phyloP scores from a whole-genome alignment of 2,329 filamentous ascomycete species.

The Trichoderma breve region DNA sequence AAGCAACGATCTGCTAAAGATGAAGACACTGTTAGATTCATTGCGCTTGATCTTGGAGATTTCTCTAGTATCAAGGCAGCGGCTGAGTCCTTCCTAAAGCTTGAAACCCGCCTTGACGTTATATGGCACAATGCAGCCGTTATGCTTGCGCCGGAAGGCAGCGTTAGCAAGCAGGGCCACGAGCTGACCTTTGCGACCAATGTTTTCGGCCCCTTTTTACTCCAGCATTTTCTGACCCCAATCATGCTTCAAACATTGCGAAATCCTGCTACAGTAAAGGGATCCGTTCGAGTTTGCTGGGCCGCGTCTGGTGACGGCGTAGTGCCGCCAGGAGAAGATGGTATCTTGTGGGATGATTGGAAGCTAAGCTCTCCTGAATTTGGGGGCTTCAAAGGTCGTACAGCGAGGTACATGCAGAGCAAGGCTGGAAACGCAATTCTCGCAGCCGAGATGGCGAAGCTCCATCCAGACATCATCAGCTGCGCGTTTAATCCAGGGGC shows the following conservation, averaged over 20 bases:
- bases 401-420: neutral
- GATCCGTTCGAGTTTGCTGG: neutral
- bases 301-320: neutral
- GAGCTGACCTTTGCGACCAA: conserved; percentile 1
- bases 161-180: neutral
- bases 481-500: neutral
- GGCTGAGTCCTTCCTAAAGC: neutral
- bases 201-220: neutral
- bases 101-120: neutral
- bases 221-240: neutral
- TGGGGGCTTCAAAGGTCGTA: neutral
- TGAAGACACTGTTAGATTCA: neutral
- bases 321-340: neutral
- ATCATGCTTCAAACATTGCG: neutral
- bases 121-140: neutral
- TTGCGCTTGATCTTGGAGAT: neutral
- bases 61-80: neutral
- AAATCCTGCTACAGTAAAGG: neutral
- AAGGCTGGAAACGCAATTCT: neutral
- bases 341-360: neutral
- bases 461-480: neutral
- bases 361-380: neutral
- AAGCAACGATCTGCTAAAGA: neutral
- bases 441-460: neutral
- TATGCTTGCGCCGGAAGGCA: neutral